A percentile compares a stretch with the other conserved stretches of the same genome.
phyloP scores from a whole-genome alignment of 2,329 filamentous ascomycete genomes.

The Talaromyces piceae region DNA sequence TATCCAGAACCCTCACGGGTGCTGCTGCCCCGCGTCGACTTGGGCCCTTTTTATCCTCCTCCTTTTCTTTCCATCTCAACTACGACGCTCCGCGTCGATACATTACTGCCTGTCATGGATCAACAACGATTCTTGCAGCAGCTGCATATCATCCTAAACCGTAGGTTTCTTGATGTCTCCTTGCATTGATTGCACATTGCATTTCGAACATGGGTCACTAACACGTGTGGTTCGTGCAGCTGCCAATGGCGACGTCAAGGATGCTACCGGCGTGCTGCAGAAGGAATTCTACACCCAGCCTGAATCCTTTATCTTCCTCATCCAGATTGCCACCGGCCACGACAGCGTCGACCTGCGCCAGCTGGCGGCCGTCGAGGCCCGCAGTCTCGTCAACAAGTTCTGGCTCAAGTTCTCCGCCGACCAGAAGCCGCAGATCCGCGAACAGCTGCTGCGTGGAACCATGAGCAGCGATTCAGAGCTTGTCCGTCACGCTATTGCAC shows the following conservation, averaged over 20 bases:
- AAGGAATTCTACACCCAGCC: slow-evolving; percentile 88
- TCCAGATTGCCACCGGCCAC: slow-evolving; percentile 82
- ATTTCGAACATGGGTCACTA: slow-evolving; percentile 5
- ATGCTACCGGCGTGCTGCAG: slow-evolving; percentile 80
- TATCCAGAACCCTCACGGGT: not conserved
- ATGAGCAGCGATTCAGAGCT: slow-evolving; percentile 70
- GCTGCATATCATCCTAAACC: slow-evolving; percentile 79
- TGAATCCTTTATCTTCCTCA: slow-evolving; percentile 72
- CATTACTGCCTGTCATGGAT: slow-evolving; percentile 51
- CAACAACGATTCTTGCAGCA: slow-evolving; percentile 77
- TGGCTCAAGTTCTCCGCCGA: slow-evolving; percentile 67
- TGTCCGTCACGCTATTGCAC: slow-evolving; percentile 77
- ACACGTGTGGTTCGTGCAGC: slow-evolving; percentile 45
- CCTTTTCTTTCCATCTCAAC: slow-evolving; percentile 2
- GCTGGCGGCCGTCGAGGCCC: slow-evolving; percentile 82
- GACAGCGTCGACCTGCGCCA: slow-evolving; percentile 67
- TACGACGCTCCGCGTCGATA: slow-evolving; percentile 7
- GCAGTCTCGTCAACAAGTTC: slow-evolving; percentile 75
- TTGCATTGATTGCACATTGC: slow-evolving; percentile 9
- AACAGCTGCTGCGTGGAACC: slow-evolving; percentile 75
- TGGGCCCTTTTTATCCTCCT: not conserved
- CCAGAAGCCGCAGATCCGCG: slow-evolving; percentile 73
- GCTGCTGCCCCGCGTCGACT: slow-evolving; percentile 7
- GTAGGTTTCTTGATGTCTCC: slow-evolving; percentile 47
- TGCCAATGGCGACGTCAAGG: slow-evolving; percentile 82